These are phyloP conservation scores for Endogone sp. DNA, from an alignment of 192 early-diverging fungal genomes.

Conservation along the genomic window DNA sequence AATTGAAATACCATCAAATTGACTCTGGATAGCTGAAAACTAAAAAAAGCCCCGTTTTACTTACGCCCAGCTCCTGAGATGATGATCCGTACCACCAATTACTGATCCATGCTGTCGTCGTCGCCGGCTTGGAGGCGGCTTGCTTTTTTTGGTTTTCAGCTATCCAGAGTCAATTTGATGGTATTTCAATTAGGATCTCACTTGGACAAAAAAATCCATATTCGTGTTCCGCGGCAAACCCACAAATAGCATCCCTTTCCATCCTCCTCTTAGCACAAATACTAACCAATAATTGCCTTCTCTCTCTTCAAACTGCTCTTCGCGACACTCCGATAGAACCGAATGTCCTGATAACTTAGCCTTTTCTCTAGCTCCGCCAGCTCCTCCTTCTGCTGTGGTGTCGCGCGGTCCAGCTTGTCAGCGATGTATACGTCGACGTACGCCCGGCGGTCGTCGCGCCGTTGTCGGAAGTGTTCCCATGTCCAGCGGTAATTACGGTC, in stretches of 20 bases:
- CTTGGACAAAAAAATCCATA: not conserved
- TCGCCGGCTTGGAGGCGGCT: conserved; percentile 23
- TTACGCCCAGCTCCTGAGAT: too few relatives aligned
- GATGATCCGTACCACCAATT: conserved; percentile 34
- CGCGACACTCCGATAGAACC: conserved; percentile 77
- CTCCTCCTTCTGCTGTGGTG: conserved; percentile 40
- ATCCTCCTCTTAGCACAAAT: not conserved
- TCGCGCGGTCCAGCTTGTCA: conserved; percentile 41
- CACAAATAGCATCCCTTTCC: not conserved
- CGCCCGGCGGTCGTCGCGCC: conserved; percentile 70
- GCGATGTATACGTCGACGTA: conserved; percentile 78
- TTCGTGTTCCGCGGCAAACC: not conserved
- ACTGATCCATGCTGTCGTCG: conserved; percentile 49
- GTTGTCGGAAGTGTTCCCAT: conserved; percentile 77
- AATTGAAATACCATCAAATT: not conserved
- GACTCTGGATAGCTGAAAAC: conserved; percentile 16
- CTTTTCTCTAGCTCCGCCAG: conserved; percentile 70
- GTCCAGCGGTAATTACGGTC: conserved; percentile 81
- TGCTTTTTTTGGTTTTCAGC: conserved; percentile 25
- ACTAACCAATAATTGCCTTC: conserved; percentile 53
- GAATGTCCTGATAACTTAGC: conserved; percentile 86
- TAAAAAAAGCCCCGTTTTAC: conserved; percentile 17
- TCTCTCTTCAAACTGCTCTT: conserved; percentile 70
- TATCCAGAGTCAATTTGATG: not conserved
- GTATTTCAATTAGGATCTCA: not conserved